Evolutionary conservation across 2,329 filamentous ascomycete genomes (phyloP).

Genomic region (Colletotrichum chrysophilum): DNA sequence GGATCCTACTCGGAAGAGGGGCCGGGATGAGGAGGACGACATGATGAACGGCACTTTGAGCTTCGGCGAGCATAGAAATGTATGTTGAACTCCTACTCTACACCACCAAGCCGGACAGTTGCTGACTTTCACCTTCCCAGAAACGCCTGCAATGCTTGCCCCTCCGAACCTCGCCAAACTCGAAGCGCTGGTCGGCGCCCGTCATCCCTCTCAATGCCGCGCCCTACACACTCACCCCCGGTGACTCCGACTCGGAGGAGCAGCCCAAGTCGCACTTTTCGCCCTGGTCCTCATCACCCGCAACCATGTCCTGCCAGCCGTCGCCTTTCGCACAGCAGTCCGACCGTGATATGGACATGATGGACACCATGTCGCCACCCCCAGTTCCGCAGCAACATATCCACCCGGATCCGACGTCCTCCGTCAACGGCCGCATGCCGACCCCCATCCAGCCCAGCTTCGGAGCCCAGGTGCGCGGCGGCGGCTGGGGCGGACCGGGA

Average conservation of each 20-base stretch:
- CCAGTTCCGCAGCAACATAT: constrained; percentile 34
- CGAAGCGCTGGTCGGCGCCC: constrained; percentile 27
- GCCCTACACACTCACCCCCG: constrained; percentile 38
- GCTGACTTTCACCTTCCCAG: constrained; percentile 32
- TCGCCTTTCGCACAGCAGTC: constrained; percentile 18
- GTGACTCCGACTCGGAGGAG: constrained; percentile 46
- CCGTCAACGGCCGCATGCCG: constrained; percentile 54
- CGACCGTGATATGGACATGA: constrained; percentile 54
- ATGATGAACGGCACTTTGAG: constrained; percentile 40
- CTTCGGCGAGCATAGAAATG: constrained; percentile 57
- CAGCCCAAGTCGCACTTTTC: constrained; percentile 35
- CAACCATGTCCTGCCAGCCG: constrained; percentile 26
- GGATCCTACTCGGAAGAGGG: constrained; percentile 14
- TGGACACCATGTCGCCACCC: constrained; percentile 36
- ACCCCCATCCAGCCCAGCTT: constrained; percentile 66
- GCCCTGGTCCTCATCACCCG: constrained; percentile 33
- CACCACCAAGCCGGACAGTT: neutral
- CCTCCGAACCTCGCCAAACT: constrained; percentile 50
- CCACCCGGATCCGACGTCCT: neutral
- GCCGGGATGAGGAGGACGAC: constrained; percentile 48
- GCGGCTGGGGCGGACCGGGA: constrained; percentile 45
- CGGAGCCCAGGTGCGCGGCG: constrained; percentile 59
- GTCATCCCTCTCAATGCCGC: constrained; percentile 16
- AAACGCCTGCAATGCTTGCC: constrained; percentile 62
- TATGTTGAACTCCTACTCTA: constrained; percentile 30